Conservation (phyloP, 2,329 filamentous ascomycete species). For the Alternaria viburni region DNA sequence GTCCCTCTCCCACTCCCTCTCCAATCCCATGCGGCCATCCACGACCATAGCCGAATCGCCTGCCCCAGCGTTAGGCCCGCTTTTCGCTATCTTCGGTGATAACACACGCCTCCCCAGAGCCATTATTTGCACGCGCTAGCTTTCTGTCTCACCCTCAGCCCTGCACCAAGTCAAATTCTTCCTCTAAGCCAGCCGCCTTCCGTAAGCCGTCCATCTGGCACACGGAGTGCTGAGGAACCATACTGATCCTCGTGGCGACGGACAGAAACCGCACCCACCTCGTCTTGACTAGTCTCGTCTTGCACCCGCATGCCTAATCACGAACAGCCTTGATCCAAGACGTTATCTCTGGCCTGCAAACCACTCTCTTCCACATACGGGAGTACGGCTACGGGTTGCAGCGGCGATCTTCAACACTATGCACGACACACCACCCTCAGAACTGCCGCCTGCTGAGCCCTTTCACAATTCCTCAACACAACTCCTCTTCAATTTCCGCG, state of each 20-base stretch:
- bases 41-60: conserved; percentile 11
- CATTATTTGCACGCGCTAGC: conserved; percentile 25
- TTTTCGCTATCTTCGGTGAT: conserved; percentile 24
- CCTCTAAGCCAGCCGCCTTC: conserved; percentile 19
- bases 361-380: conserved; percentile 19
- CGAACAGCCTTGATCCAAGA: conserved; percentile 14
- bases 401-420: conserved; percentile 20
- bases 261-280: conserved; percentile 14
- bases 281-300: conserved; percentile 8
- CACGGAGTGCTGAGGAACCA: conserved; percentile 19
- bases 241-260: conserved; percentile 8
- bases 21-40: conserved; percentile 4
- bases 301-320: conserved; percentile 14
- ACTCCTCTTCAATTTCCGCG: conserved; percentile 19
- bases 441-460: conserved; percentile 24
- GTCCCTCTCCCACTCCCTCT: background rate
- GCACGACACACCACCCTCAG: conserved; percentile 13
- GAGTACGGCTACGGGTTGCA: conserved; percentile 18
- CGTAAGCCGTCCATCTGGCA: conserved; percentile 27
- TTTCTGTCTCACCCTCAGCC: conserved; percentile 32
- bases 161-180: conserved; percentile 26
- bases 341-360: conserved; percentile 25
- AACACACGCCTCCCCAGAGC: conserved; percentile 20
- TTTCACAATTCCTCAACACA: conserved; percentile 29
- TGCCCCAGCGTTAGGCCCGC: conserved; percentile 9